Conservation (phyloP, 1,284 basidiomycete species). For the Agaricales sp. region DNA sequence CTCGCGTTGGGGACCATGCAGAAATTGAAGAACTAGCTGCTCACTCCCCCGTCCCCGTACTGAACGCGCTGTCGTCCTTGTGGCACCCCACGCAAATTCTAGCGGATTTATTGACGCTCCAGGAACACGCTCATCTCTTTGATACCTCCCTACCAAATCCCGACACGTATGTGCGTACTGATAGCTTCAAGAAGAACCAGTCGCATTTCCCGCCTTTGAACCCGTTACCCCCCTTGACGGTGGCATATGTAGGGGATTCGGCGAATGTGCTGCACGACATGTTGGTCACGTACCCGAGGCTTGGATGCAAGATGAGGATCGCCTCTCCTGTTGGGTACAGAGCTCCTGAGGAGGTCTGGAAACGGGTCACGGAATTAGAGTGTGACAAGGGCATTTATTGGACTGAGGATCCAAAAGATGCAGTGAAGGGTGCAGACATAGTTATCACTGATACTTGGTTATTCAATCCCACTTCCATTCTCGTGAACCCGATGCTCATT, state of each 20-base stretch:
- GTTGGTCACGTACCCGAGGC: conserved; percentile 87
- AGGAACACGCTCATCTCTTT: conserved; percentile 63
- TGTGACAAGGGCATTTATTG: conserved; percentile 70
- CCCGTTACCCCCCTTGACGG: conserved; percentile 57
- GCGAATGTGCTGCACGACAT: conserved; percentile 98
- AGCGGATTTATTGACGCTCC: conserved; percentile 86
- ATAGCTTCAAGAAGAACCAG: conserved; percentile 6
- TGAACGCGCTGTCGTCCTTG: conserved; percentile 91
- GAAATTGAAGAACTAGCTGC: conserved; percentile 92
- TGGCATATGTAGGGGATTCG: conserved; percentile 92
- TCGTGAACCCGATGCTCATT: conserved; percentile 3
- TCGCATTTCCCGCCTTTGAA: conserved; percentile 23
- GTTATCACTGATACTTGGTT: conserved; percentile 95
- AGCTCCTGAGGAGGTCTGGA: conserved; percentile 75
- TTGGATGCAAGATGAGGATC: conserved; percentile 82
- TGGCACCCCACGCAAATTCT: conserved; percentile 97
- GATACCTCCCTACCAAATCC: conserved; percentile 7
- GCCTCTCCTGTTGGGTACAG: conserved; percentile 75
- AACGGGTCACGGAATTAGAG: conserved; percentile 57
- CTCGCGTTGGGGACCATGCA: conserved; percentile 84
- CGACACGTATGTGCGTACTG: conserved; percentile 9
- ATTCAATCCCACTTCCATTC: conserved; percentile 15
- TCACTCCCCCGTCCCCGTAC: conserved; percentile 85
- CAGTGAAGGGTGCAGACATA: conserved; percentile 84
- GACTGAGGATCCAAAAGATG: conserved; percentile 75